These are phyloP conservation scores for Pyrenophora seminiperda DNA, from an alignment of 2,329 filamentous ascomycete genomes.

Conservation along the genomic window DNA sequence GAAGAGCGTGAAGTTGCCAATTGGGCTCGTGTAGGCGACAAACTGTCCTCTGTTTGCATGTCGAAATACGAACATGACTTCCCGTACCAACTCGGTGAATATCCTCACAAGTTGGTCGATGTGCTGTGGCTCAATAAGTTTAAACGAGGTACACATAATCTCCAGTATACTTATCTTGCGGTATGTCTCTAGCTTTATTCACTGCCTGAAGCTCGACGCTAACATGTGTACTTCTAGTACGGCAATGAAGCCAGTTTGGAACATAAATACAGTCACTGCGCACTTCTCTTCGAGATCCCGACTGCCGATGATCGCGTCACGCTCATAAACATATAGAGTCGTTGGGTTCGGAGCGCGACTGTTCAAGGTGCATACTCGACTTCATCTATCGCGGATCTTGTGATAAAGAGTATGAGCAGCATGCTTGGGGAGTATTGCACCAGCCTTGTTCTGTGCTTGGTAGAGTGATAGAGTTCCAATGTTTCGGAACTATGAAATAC, in stretches of 20 bases:
- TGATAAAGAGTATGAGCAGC: no score
- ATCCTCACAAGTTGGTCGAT: no score
- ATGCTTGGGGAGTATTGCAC: no score
- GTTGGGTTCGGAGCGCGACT: no score
- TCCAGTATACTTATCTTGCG: conserved; percentile 5
- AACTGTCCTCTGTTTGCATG: not conserved
- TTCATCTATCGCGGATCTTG: no score
- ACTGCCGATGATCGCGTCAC: conserved; percentile 5
- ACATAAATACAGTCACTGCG: conserved; percentile 16
- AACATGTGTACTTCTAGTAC: conserved; percentile 14
- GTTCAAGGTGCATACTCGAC: no score
- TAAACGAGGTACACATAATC: not conserved
- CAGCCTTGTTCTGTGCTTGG: no score
- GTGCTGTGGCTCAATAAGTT: no score
- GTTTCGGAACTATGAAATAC: no score
- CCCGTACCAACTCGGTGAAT: not conserved
- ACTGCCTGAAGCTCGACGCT: not conserved
- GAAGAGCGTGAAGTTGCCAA: not conserved
- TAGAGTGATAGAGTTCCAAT: no score
- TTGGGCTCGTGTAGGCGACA: not conserved
- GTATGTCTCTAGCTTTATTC: conserved; percentile 2
- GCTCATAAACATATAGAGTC: no score
- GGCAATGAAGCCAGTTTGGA: conserved; percentile 18
- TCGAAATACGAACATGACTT: no score
- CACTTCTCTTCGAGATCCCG: conserved; percentile 21